Percentiles rank a stretch among this genome's conserved stretches.
Evolutionary conservation across 208 protist species (phyloP).

Genomic region (Trypanosomatidae sp.): DNA sequence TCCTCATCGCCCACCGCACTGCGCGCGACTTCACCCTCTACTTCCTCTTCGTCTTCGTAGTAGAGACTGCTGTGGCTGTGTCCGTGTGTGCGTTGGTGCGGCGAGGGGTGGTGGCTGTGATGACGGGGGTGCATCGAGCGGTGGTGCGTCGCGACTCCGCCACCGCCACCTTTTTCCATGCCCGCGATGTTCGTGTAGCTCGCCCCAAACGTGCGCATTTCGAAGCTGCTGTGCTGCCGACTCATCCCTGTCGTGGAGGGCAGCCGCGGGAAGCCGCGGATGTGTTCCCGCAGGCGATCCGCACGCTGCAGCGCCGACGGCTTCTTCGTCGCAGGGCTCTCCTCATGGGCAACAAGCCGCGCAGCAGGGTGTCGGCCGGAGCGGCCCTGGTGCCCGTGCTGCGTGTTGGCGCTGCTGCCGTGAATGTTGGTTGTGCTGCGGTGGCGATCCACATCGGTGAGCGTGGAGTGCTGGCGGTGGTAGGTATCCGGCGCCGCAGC

Average conservation of each 20-base stretch:
- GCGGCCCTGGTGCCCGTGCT: too few relatives aligned
- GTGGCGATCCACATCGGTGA: too few relatives aligned
- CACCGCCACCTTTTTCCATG: too few relatives aligned
- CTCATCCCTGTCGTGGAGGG: background rate
- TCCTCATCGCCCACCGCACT: background rate
- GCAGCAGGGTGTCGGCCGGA: background rate
- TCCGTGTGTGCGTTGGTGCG: background rate
- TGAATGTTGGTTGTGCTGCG: too few relatives aligned
- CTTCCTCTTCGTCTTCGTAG: background rate
- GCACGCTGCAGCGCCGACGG: background rate
- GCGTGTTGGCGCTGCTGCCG: too few relatives aligned
- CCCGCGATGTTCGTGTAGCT: background rate
- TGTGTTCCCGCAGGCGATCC: background rate
- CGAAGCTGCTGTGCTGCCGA: too few relatives aligned
- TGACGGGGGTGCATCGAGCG: background rate
- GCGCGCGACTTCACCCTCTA: background rate
- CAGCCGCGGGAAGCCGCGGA: background rate
- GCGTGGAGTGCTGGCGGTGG: too few relatives aligned
- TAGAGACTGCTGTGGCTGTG: constrained; percentile 3
- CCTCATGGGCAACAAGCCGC: background rate
- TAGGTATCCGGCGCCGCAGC: too few relatives aligned
- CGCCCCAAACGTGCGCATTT: background rate
- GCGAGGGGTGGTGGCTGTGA: background rate
- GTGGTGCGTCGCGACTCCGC: background rate
- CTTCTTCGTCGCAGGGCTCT: background rate